Evolutionary conservation across 805 yeast genomes (phyloP).

Genomic region (Pichia heedii): DNA sequence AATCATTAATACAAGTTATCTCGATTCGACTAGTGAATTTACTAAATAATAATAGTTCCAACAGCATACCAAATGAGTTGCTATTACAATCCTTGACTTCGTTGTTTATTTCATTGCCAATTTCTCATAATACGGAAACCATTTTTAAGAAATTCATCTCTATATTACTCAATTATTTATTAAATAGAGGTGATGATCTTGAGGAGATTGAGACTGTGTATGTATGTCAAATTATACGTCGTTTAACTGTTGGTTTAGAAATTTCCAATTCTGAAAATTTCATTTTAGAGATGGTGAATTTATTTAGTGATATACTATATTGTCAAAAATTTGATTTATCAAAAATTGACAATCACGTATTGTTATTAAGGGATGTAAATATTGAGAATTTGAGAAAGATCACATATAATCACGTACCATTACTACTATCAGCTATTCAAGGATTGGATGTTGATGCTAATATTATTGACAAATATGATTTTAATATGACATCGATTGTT

Average conservation of each 20-base stretch:
- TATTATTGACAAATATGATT: neutral
- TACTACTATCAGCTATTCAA: conserved; percentile 4
- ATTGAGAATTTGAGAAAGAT: too few relatives aligned
- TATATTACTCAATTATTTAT: conserved; percentile 1
- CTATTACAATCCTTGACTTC: conserved; percentile 4
- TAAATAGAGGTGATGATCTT: neutral
- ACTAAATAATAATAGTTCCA: neutral
- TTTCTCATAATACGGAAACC: conserved; percentile 3
- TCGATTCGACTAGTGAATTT: conserved; percentile 9
- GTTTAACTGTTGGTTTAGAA: conserved; percentile 4
- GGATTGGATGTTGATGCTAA: conserved; percentile 3
- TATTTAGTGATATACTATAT: neutral
- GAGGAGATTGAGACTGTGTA: neutral
- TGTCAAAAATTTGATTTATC: neutral
- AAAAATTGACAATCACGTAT: neutral
- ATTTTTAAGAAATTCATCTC: conserved; percentile 5
- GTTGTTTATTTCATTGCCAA: conserved; percentile 3
- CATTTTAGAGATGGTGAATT: neutral
- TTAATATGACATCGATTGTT: neutral
- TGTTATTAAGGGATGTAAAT: neutral
- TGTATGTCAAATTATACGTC: conserved; percentile 4
- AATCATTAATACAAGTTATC: conserved; percentile 6
- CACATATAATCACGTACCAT: conserved; percentile 1
- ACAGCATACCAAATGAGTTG: conserved; percentile 2
- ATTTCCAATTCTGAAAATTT: neutral